phyloP scores from a whole-genome alignment of 306 rosid species.

The Quercus parvula region DNA sequence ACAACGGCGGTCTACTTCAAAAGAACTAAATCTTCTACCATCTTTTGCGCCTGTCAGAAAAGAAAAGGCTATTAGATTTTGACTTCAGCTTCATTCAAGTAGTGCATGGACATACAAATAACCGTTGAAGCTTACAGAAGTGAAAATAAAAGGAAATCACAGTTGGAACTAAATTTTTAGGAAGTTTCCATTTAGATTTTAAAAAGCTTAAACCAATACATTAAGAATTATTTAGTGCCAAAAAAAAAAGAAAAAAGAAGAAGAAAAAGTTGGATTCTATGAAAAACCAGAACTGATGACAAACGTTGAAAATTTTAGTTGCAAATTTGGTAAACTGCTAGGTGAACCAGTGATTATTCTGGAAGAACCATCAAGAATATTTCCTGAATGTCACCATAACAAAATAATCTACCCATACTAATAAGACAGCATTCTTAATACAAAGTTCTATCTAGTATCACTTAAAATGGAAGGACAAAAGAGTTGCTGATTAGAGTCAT shows the following conservation, averaged over 20 bases:
- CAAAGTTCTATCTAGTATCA: too few species aligned
- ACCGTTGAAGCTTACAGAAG: background rate
- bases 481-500: too few species aligned
- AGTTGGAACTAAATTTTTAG: background rate
- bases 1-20: slow-evolving; percentile 29
- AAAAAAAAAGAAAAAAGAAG: background rate
- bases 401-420: too few species aligned
- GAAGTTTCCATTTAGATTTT: background rate
- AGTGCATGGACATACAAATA: too few species aligned
- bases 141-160: background rate
- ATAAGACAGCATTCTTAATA: too few species aligned
- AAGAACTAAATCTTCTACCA: slow-evolving; percentile 14
- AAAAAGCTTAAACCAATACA: background rate
- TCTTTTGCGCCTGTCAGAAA: slow-evolving; percentile 27
- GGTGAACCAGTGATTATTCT: too few species aligned
- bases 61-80: background rate
- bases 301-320: background rate
- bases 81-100: background rate
- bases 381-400: too few species aligned
- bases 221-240: background rate
- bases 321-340: too few species aligned
- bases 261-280: background rate
- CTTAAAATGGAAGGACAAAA: too few species aligned
- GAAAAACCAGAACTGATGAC: background rate
- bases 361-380: too few species aligned